Percentiles rank a stretch among this genome's conserved stretches.
These are phyloP conservation scores for Wickerhamiella azyma DNA, from an alignment of 805 yeast genomes.

Conservation along the genomic window DNA sequence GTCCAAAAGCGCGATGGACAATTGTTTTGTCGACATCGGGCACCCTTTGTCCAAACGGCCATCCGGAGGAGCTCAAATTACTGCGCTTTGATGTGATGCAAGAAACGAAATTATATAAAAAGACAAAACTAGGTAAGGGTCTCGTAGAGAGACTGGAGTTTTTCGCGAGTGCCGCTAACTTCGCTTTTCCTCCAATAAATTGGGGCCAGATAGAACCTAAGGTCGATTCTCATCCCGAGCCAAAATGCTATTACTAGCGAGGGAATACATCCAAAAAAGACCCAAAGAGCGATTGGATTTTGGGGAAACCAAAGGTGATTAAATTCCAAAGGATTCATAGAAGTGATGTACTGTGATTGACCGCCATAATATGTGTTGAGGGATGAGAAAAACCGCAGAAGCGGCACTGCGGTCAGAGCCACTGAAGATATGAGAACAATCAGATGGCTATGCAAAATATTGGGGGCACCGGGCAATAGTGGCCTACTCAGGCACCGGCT, in stretches of 20 bases:
- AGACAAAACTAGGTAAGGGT: background rate
- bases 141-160: background rate
- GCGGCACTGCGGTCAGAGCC: conserved; percentile 21
- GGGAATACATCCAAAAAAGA: conserved; percentile 58
- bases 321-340: background rate
- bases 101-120: background rate
- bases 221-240: conserved; percentile 54
- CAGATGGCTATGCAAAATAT: conserved; percentile 31
- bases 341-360: background rate
- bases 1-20: conserved; percentile 71
- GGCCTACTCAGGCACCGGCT: conserved; percentile 37
- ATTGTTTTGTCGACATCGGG: conserved; percentile 78
- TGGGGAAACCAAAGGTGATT: conserved; percentile 31
- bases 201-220: conserved; percentile 61
- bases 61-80: background rate
- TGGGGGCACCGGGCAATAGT: conserved; percentile 26
- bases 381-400: conserved; percentile 16
- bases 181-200: background rate
- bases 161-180: background rate
- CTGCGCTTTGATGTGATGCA: no score
- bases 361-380: conserved; percentile 9
- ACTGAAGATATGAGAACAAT: conserved; percentile 19
- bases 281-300: conserved; percentile 47
- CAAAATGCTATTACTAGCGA: conserved; percentile 41
- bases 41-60: conserved; percentile 47